Evolutionary conservation across 2,329 filamentous ascomycete species (phyloP).

Genomic region (Chrysoporthe puriensis): DNA sequence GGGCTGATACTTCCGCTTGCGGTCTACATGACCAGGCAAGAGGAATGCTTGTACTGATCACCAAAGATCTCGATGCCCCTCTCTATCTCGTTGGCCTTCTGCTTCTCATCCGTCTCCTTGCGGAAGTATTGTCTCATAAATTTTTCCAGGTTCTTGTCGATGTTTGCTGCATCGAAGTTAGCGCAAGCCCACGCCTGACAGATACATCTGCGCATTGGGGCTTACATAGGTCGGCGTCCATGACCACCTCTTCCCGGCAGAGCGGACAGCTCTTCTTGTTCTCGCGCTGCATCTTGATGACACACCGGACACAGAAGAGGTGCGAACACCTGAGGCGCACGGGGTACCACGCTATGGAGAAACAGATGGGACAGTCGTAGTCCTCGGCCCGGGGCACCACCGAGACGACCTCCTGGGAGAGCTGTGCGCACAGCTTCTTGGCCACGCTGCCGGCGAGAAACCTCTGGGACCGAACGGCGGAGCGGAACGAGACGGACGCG

Average conservation of each 20-base stretch:
- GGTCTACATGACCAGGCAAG: constrained; percentile 63
- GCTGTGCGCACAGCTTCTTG: constrained; percentile 73
- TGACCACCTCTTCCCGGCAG: constrained; percentile 72
- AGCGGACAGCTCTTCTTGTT: constrained; percentile 73
- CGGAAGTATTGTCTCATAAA: constrained; percentile 80
- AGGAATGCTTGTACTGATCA: constrained; percentile 61
- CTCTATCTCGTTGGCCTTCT: constrained; percentile 73
- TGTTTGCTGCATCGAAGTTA: constrained; percentile 54
- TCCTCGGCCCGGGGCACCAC: constrained; percentile 83
- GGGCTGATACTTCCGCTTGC: neutral
- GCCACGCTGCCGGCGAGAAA: constrained; percentile 71
- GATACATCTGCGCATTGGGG: too few species aligned
- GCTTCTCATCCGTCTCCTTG: constrained; percentile 68
- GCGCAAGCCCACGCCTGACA: neutral
- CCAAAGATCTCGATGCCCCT: constrained; percentile 75
- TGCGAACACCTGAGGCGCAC: constrained; percentile 77
- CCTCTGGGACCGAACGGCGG: constrained; percentile 59
- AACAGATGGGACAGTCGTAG: constrained; percentile 81
- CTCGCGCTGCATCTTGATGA: constrained; percentile 77
- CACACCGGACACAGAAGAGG: constrained; percentile 81
- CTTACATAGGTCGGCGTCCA: constrained; percentile 69
- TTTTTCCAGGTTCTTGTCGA: constrained; percentile 69
- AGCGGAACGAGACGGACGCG: constrained; percentile 65
- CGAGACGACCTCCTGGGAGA: constrained; percentile 72
- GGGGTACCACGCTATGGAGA: constrained; percentile 77